phyloP scores from a whole-genome alignment of 345 rosid species.

The Isatis tinctoria region DNA sequence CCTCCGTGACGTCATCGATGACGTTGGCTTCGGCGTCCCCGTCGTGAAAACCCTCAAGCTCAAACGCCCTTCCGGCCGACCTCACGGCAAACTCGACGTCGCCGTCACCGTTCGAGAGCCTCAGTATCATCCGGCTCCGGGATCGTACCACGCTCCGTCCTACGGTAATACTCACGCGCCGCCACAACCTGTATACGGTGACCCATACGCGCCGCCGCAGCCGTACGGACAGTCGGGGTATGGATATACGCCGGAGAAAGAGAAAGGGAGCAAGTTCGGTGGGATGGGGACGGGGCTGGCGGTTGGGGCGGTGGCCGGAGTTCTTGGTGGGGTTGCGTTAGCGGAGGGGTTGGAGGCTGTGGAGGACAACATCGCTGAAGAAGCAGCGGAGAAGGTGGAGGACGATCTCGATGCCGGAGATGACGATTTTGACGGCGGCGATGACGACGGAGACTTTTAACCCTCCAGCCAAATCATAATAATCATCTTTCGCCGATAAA shows the following conservation, averaged over 20 bases:
- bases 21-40: conserved; percentile 48
- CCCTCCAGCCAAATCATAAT: not conserved
- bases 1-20: conserved; percentile 58
- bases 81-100: conserved; percentile 78
- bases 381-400: conserved; percentile 61
- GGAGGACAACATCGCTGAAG: conserved; percentile 61
- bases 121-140: conserved; percentile 19
- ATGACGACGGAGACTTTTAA: conserved; percentile 17
- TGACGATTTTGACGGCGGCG: not conserved
- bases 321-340: conserved; percentile 66
- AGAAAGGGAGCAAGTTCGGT: conserved; percentile 64
- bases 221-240: conserved; percentile 28
- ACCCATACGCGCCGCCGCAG: conserved; percentile 4
- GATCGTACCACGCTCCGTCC: conserved; percentile 23
- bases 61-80: conserved; percentile 88
- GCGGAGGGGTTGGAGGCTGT: conserved; percentile 63
- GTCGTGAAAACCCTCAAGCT: conserved; percentile 40
- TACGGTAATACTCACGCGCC: conserved; percentile 23
- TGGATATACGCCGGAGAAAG: conserved; percentile 32
- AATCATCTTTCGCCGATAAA: not conserved
- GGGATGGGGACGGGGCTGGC: conserved; percentile 88
- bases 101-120: conserved; percentile 42
- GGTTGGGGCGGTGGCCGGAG: conserved; percentile 80
- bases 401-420: conserved; percentile 44
- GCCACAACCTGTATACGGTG: conserved; percentile 32